These are phyloP conservation scores for Lolium perenne DNA, from an alignment of 176 grass and related monocot genomes.

Conservation along the genomic window DNA sequence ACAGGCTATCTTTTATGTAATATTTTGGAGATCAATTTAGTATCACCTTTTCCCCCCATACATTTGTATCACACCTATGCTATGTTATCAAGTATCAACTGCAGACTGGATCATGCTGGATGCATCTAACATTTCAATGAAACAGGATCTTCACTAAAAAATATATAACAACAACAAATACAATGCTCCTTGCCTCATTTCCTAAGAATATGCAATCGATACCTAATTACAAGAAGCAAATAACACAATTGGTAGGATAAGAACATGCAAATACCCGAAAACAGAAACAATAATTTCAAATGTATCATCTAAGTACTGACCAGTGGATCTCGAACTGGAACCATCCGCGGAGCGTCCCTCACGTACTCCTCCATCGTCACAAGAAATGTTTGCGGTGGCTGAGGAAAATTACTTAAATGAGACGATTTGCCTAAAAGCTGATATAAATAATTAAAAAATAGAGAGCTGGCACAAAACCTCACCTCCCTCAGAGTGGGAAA, in stretches of 20 bases:
- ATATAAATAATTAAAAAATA: constrained; percentile 22
- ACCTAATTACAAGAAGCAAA: constrained; percentile 3
- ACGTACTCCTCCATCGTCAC: constrained; percentile 98
- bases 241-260: neutral
- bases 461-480: constrained; percentile 9
- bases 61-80: neutral
- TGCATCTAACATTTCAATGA: constrained; percentile 13
- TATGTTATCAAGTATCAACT: constrained; percentile 15
- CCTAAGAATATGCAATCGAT: neutral
- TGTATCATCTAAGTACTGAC: constrained; percentile 52
- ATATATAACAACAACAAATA: constrained; percentile 11
- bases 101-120: neutral
- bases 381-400: constrained; percentile 99
- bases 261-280: constrained; percentile 17
- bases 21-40: constrained; percentile 17
- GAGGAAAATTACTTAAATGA: constrained; percentile 47
- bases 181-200: neutral
- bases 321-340: constrained; percentile 84
- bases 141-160: neutral
- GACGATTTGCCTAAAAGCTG: constrained; percentile 30
- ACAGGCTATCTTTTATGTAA: neutral
- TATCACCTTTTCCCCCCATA: neutral
- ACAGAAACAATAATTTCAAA: neutral
- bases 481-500: constrained; percentile 99
- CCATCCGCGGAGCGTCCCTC: constrained; percentile 90